Evolutionary conservation across 208 protist species (phyloP), one percentile per base, ranked within the genome.

Genomic region (Crithidia sp.): DNA sequence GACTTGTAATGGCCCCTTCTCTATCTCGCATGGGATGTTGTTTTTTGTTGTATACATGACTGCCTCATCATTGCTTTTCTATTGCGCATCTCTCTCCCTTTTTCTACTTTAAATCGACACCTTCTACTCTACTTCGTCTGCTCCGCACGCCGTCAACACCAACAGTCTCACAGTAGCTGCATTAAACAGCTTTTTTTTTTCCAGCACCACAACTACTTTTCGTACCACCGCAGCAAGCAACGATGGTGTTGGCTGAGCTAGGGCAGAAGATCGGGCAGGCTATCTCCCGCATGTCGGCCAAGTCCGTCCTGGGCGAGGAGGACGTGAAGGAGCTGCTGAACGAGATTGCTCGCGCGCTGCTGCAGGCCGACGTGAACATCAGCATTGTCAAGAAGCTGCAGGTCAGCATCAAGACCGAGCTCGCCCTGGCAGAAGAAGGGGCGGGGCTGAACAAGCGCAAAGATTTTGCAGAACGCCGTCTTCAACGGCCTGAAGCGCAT

Each of bases 291-390:
- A 93, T 99, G 78, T 95, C 86, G 50, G 85, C 87, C 49, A 88
- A 96, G 52, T 95, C 92, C 0, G 78, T 99, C n/a, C 76, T 99
- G 39, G 95, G 97, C 72, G 95, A 99, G 58, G 85, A 97, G 8
- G 98, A 98, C 16, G 86, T 99, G 41, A 94, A 99, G 83, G 85
- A 92, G 50, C 82, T 99, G 60, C 81, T 99, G 36, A 98, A 98
- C 56, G 98, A 99, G 14, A 95, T 99, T 50, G 88, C 87, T 47
- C 88, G 92, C 45, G 98, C 98, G 12, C 83, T 99, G 9, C 87
- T 99, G 44, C 86, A 97, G 79, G 90, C 98, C 0, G 99, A 99
- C 85, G 98, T 99, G 17, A 98, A 99, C 63, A 81, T 99, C n/a
- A 83, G 78, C 14, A 85, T 98, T 10, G 96, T 99, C 6, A 92